phyloP scores from a whole-genome alignment of 1,139 yeast species.

The Chernovozyma aurita region DNA sequence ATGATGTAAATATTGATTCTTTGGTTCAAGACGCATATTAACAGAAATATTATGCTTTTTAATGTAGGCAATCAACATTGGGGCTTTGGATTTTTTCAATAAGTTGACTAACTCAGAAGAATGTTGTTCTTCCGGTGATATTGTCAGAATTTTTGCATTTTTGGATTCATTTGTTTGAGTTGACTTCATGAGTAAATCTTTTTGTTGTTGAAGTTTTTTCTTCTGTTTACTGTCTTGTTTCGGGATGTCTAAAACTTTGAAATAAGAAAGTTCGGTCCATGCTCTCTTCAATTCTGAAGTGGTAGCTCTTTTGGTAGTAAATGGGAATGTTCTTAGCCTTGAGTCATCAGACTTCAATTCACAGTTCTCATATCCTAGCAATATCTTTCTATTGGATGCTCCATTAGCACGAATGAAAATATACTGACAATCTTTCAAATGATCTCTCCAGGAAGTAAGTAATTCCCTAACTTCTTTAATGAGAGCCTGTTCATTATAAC shows the following conservation, averaged over 20 bases:
- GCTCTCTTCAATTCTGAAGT: conserved; percentile 75
- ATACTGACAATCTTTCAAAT: conserved; percentile 55
- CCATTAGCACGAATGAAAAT: conserved; percentile 89
- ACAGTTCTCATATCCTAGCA: conserved; percentile 65
- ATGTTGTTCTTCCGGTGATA: conserved; percentile 39
- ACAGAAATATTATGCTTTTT: conserved; percentile 54
- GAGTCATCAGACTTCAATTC: conserved; percentile 44
- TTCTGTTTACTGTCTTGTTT: conserved; percentile 31
- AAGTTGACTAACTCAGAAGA: conserved; percentile 55
- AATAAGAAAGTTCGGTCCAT: conserved; percentile 74
- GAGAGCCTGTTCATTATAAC: conserved; percentile 85
- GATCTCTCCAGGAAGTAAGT: conserved; percentile 58
- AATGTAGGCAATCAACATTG: conserved; percentile 61
- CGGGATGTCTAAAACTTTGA: conserved; percentile 55
- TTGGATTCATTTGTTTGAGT: conserved; percentile 18
- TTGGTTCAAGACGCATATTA: conserved; percentile 52
- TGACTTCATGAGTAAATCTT: conserved; percentile 14
- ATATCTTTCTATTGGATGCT: conserved; percentile 55
- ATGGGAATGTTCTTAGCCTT: conserved; percentile 70
- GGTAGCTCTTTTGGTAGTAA: conserved; percentile 88
- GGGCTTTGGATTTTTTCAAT: conserved; percentile 74
- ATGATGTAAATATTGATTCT: conserved; percentile 42
- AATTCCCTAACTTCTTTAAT: conserved; percentile 71
- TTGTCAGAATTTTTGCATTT: conserved; percentile 14
- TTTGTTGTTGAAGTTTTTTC: conserved; percentile 17